A percentile compares a stretch with the other conserved stretches of the same genome.
phyloP scores from a whole-genome alignment of 768 basidiomycete species.

The Tubosaeta sp. region DNA sequence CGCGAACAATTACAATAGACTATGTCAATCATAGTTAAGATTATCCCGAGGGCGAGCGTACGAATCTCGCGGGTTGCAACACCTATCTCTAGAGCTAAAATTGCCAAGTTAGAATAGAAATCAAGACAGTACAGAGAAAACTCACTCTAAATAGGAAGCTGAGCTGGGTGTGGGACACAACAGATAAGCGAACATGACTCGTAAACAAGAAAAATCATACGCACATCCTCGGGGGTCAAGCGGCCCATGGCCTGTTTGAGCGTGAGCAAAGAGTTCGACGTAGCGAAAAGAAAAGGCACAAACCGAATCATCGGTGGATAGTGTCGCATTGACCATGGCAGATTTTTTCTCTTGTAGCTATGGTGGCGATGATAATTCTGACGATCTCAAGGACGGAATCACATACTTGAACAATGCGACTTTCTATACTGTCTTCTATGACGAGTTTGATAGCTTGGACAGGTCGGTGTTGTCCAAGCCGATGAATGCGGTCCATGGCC shows the following conservation, averaged over 20 bases:
- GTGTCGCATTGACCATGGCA: slow-evolving; percentile 88
- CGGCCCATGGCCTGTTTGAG: slow-evolving; percentile 81
- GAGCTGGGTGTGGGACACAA: slow-evolving; percentile 27
- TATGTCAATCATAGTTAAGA: neutral
- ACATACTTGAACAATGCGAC: slow-evolving; percentile 80
- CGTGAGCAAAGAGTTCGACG: slow-evolving; percentile 8
- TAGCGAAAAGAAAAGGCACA: slow-evolving; percentile 19
- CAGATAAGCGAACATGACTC: slow-evolving; percentile 4
- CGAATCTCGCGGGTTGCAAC: neutral
- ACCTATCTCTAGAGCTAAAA: slow-evolving; percentile 17
- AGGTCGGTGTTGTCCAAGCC: slow-evolving; percentile 90
- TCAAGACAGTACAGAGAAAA: slow-evolving; percentile 1
- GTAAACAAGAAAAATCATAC: slow-evolving; percentile 16
- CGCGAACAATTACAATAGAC: neutral
- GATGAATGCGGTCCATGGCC: slow-evolving; percentile 97
- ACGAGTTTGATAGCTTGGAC: slow-evolving; percentile 93
- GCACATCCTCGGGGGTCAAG: slow-evolving; percentile 79
- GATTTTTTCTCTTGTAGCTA: slow-evolving; percentile 96
- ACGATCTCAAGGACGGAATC: neutral
- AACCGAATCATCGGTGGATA: slow-evolving; percentile 78
- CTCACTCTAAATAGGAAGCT: slow-evolving; percentile 45
- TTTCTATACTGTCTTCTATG: slow-evolving; percentile 95
- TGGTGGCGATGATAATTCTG: neutral
- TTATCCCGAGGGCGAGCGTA: neutral
- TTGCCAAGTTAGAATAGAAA: neutral